Percentiles rank a stretch among this genome's conserved stretches.
These are phyloP conservation scores for Dendrocalamus latiflorus DNA, from an alignment of 202 grass and related monocot species.

Conservation along the genomic window DNA sequence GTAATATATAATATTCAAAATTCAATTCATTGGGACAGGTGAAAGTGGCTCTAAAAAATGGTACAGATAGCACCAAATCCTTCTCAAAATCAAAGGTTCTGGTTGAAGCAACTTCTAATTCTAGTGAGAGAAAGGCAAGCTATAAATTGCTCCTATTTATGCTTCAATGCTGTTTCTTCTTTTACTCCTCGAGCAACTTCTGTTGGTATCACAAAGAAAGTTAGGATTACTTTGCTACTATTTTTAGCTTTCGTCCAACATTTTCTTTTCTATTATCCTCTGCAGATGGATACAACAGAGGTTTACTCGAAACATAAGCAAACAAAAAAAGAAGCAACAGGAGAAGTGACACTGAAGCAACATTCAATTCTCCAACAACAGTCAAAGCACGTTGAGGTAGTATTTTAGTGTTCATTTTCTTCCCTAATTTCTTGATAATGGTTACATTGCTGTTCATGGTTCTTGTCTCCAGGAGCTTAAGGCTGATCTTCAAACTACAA, in stretches of 20 bases:
- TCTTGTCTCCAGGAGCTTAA: slow-evolving; percentile 68
- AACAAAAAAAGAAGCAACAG: slow-evolving; percentile 52
- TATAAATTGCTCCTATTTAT: slow-evolving; percentile 17
- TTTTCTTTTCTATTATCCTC: slow-evolving; percentile 29
- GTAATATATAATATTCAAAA: slow-evolving; percentile 11
- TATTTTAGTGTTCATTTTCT: slow-evolving; percentile 28
- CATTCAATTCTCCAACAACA: slow-evolving; percentile 69
- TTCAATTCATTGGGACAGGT: slow-evolving; percentile 49
- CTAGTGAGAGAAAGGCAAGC: slow-evolving; percentile 70
- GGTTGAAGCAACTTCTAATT: slow-evolving; percentile 40
- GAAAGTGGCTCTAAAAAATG: slow-evolving; percentile 64
- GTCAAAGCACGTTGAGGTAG: slow-evolving; percentile 77
- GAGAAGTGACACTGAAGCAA: slow-evolving; percentile 65
- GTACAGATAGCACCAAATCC: slow-evolving; percentile 60
- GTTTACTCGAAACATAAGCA: slow-evolving; percentile 55
- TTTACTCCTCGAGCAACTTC: background rate
- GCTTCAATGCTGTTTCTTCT: background rate
- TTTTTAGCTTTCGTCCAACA: slow-evolving; percentile 4
- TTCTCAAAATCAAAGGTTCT: slow-evolving; percentile 87
- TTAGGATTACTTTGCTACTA: background rate
- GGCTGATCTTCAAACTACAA: slow-evolving; percentile 59
- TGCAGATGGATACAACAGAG: slow-evolving; percentile 53
- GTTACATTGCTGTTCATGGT: slow-evolving; percentile 22
- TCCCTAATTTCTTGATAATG: slow-evolving; percentile 2
- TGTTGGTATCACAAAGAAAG: background rate